A percentile compares a stretch with the other conserved stretches of the same genome.
These are phyloP conservation scores for Microcera coccophila DNA, from an alignment of 2,329 filamentous ascomycete species.

Conservation along the genomic window DNA sequence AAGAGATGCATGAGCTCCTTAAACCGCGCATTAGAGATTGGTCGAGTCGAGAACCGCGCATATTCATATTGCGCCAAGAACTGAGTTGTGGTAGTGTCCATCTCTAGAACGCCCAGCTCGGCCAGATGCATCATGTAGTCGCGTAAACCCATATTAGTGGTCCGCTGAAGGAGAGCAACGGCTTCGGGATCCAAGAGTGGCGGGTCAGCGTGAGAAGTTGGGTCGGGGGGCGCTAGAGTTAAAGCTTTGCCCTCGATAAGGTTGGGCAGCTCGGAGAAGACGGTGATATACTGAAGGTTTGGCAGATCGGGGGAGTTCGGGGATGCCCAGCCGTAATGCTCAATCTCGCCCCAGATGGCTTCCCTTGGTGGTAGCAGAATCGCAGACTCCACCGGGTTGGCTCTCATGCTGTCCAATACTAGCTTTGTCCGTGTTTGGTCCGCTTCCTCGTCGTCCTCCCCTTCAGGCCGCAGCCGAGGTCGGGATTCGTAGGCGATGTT, in stretches of 20 bases:
- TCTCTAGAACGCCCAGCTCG: slow-evolving; percentile 57
- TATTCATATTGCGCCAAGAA: slow-evolving; percentile 79
- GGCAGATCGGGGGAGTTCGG: slow-evolving; percentile 71
- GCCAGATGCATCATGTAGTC: slow-evolving; percentile 73
- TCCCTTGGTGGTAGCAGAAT: slow-evolving; percentile 48
- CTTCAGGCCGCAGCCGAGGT: slow-evolving; percentile 27
- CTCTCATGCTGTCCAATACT: slow-evolving; percentile 34
- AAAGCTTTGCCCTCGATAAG: slow-evolving; percentile 90
- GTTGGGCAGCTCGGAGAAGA: slow-evolving; percentile 80
- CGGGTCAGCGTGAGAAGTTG: slow-evolving; percentile 35
- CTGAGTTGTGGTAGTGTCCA: slow-evolving; percentile 43
- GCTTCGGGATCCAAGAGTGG: slow-evolving; percentile 61
- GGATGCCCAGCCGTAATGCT: slow-evolving; percentile 85
- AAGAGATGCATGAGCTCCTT: slow-evolving; percentile 78
- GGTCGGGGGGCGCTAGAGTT: slow-evolving; percentile 66
- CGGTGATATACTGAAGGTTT: slow-evolving; percentile 76
- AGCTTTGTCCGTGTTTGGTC: slow-evolving; percentile 18
- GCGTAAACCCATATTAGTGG: slow-evolving; percentile 67
- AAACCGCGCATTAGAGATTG: slow-evolving; percentile 68
- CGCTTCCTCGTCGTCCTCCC: slow-evolving; percentile 13
- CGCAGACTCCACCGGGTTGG: slow-evolving; percentile 36
- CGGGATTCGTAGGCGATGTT: slow-evolving; percentile 68
- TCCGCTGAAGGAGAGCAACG: slow-evolving; percentile 67
- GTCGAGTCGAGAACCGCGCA: slow-evolving; percentile 72
- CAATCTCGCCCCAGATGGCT: slow-evolving; percentile 74